Conservation (phyloP, 805 yeast genomes). For the Kregervanrija delftensis region DNA sequence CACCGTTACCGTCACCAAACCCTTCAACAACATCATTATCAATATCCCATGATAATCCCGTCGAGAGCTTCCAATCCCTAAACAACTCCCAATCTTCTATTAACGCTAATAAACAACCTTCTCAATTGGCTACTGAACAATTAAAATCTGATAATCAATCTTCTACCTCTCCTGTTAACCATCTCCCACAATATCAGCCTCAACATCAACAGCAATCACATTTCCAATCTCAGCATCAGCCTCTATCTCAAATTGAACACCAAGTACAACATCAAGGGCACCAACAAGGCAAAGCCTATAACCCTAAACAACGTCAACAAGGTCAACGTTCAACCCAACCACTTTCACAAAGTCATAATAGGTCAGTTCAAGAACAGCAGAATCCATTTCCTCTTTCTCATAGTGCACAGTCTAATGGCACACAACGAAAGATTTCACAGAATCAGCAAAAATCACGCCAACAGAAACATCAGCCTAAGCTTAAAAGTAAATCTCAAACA, state of each 20-base stretch:
- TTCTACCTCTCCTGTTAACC: not conserved
- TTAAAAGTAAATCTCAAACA: conserved; percentile 7
- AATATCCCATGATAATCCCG: not conserved
- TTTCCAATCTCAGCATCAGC: conserved; percentile 2
- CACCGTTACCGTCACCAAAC: not conserved
- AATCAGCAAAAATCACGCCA: conserved; percentile 5
- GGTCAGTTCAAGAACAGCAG: not conserved
- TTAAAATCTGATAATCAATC: not conserved
- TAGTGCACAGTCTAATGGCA: not conserved
- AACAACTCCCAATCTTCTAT: too few species aligned
- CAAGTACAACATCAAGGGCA: not conserved
- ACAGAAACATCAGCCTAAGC: conserved; percentile 1
- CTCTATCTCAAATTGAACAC: too few species aligned
- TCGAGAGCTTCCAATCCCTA: too few species aligned
- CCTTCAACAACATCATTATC: not conserved
- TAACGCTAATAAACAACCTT: not conserved
- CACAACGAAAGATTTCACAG: not conserved
- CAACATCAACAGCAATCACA: not conserved
- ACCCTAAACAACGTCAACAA: not conserved
- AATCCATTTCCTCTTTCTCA: not conserved
- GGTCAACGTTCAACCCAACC: not conserved
- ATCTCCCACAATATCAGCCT: not conserved
- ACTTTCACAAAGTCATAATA: not conserved
- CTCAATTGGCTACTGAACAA: not conserved
- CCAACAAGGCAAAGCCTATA: too few species aligned